These are phyloP conservation scores for Lolium multiflorum DNA, from an alignment of 176 grass and related monocot species.

Conservation along the genomic window DNA sequence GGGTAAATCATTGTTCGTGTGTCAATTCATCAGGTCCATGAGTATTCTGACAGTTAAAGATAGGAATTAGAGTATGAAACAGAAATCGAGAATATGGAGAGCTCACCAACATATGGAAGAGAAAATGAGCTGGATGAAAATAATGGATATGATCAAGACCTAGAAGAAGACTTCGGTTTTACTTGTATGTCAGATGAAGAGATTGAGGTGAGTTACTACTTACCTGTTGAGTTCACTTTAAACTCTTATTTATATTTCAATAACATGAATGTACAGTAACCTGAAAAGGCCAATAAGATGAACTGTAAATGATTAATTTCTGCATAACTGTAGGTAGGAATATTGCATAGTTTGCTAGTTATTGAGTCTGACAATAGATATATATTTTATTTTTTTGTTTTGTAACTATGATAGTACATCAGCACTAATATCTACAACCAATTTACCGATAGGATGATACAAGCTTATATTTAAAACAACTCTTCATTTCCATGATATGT, in stretches of 20 bases:
- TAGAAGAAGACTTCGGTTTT: slow-evolving; percentile 42
- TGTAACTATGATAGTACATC: neutral
- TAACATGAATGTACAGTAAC: slow-evolving; percentile 4
- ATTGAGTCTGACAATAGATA: neutral
- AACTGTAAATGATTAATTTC: neutral
- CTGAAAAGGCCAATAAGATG: neutral
- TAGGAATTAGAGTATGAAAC: slow-evolving; percentile 72
- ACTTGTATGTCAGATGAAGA: slow-evolving; percentile 54
- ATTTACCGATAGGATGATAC: neutral
- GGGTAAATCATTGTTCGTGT: slow-evolving; percentile 38
- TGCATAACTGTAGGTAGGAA: slow-evolving; percentile 14
- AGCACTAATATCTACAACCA: neutral
- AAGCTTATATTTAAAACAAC: neutral
- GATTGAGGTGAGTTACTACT: slow-evolving; percentile 46
- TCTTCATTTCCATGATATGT: neutral
- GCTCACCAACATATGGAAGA: slow-evolving; percentile 44
- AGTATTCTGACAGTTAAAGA: slow-evolving; percentile 52
- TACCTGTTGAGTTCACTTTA: neutral
- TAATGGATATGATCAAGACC: slow-evolving; percentile 50
- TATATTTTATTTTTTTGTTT: neutral
- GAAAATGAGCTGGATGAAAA: slow-evolving; percentile 60
- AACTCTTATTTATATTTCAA: slow-evolving; percentile 11
- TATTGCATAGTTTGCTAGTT: slow-evolving; percentile 18
- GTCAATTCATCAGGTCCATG: slow-evolving; percentile 45
- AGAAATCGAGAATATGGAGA: slow-evolving; percentile 54